These are phyloP conservation scores for Kwoniella botswanensis DNA, from an alignment of 768 basidiomycete species.

Conservation along the genomic window DNA sequence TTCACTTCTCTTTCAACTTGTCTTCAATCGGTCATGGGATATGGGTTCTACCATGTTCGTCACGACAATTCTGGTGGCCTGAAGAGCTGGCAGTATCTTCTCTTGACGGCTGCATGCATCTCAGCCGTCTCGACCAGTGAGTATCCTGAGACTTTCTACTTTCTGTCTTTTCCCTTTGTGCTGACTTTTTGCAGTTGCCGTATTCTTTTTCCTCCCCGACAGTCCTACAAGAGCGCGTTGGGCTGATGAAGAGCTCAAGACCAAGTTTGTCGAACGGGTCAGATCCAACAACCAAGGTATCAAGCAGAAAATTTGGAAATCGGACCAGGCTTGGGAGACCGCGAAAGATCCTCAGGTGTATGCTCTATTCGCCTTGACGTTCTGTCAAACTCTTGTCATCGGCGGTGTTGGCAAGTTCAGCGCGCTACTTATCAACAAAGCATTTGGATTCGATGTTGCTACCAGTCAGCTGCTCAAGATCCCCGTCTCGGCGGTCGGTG, in stretches of 20 bases:
- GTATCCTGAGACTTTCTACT: background rate
- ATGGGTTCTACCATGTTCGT: constrained; percentile 38
- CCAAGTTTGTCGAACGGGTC: constrained; percentile 42
- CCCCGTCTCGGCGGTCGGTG: constrained; percentile 20
- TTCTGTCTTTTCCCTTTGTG: background rate
- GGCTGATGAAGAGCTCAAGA: constrained; percentile 41
- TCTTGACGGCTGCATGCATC: constrained; percentile 27
- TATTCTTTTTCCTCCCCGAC: constrained; percentile 40
- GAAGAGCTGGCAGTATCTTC: constrained; percentile 41
- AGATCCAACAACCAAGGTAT: constrained; percentile 46
- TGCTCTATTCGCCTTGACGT: constrained; percentile 62
- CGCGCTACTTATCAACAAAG: constrained; percentile 34
- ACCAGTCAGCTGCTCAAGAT: constrained; percentile 28
- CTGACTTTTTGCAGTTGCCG: constrained; percentile 15
- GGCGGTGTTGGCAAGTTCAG: constrained; percentile 44
- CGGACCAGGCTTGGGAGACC: constrained; percentile 41
- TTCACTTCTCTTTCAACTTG: constrained; percentile 24
- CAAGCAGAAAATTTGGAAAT: constrained; percentile 39
- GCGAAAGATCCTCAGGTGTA: constrained; percentile 59
- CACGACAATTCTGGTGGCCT: constrained; percentile 18
- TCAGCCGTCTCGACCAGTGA: constrained; percentile 19
- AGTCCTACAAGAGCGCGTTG: constrained; percentile 34
- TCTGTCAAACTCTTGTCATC: constrained; percentile 58
- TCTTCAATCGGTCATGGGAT: constrained; percentile 23
- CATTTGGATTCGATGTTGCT: constrained; percentile 38